Evolutionary conservation across 208 protist genomes (phyloP), one percentile per base, ranked within the genome.

Genomic region (Leishmania major): DNA sequence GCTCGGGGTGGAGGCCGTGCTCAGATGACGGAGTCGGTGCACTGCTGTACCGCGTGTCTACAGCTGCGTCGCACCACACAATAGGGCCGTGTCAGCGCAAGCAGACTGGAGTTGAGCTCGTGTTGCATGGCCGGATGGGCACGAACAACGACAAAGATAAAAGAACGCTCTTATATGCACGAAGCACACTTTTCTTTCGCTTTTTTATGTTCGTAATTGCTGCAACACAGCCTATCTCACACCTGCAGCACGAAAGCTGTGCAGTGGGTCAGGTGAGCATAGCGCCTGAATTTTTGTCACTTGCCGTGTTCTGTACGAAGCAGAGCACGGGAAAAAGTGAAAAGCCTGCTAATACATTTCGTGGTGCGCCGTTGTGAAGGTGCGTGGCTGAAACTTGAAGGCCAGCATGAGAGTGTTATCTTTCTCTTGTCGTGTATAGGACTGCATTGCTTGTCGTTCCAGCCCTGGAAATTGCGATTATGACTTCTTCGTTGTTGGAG

Each of bases 181-280:
- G 37, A 71, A n/a, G 5, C n/a, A 7, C 28, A 73, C 60, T n/a
- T 75, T n/a, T 75, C 25, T 40, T 59, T 49, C n/a, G 22, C 22
- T 59, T 80, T 74, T 66, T 79, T 72, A 73, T 72, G 19, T 31
- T 35, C 40, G 40, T 47, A 11, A 67, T 37, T 67, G n/a, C 62
- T 67, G 62, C n/a, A 15, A 15, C 13, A 11, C 59, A 66, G 59
- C 19, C 7, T 66, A 6, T 66, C 59, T n/a, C 31, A 28, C 5
- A 1, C 37, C 13, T 71, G 31, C 31, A 47, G 31, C 66, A 28
- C 66, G 3, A 28, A 71, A 8, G 13, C 19, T 47, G 66, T 47
- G 31, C 66, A 71, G 66, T 45, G 37, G 19, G 35, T 5, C 6
- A 71, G 31, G 37, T 47, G 66, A n/a, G 10, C 37, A n/a, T 45